Evolutionary conservation across 371 early-diverging fungal species (phyloP).

Genomic region (Rhizopus delemar): DNA sequence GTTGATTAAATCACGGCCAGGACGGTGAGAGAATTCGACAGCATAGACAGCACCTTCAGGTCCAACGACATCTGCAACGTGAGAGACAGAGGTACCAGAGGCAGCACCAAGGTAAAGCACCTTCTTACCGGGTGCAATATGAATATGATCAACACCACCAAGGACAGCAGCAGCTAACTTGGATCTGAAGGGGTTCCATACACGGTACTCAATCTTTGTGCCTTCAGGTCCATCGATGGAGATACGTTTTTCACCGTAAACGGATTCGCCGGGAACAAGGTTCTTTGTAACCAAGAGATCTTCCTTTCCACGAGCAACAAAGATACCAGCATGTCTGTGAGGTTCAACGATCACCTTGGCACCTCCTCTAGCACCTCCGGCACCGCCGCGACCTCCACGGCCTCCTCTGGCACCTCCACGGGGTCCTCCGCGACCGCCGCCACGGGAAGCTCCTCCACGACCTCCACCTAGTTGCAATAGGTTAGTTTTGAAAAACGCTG

Average conservation of each 20-base stretch:
- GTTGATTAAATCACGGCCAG: conserved; percentile 99
- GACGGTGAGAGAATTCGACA: conserved; percentile 99
- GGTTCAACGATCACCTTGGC: conserved; percentile 96
- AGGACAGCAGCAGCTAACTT: conserved; percentile 99
- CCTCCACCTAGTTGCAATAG: not conserved
- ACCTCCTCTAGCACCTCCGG: conserved; percentile 77
- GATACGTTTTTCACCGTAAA: conserved; percentile 99
- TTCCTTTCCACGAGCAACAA: conserved; percentile 98
- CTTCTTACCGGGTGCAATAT: conserved; percentile 97
- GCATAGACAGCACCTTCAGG: conserved; percentile 98
- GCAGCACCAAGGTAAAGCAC: conserved; percentile 99
- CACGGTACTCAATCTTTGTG: conserved; percentile 98
- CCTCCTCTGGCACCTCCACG: conserved; percentile 11
- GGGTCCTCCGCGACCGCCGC: conserved; percentile 7
- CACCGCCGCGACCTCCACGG: conserved; percentile 4
- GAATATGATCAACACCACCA: conserved; percentile 98
- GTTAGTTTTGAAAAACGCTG: not conserved
- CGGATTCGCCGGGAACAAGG: conserved; percentile 97
- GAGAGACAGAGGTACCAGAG: conserved; percentile 98
- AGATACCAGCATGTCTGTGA: conserved; percentile 96
- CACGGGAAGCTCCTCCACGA: not conserved
- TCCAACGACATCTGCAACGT: conserved; percentile 99
- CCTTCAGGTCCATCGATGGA: conserved; percentile 93
- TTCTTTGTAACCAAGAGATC: conserved; percentile 99
- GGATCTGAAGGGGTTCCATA: conserved; percentile 99